Evolutionary conservation across 2,329 filamentous ascomycete species (phyloP).

Genomic region (Epichloe sibirici): DNA sequence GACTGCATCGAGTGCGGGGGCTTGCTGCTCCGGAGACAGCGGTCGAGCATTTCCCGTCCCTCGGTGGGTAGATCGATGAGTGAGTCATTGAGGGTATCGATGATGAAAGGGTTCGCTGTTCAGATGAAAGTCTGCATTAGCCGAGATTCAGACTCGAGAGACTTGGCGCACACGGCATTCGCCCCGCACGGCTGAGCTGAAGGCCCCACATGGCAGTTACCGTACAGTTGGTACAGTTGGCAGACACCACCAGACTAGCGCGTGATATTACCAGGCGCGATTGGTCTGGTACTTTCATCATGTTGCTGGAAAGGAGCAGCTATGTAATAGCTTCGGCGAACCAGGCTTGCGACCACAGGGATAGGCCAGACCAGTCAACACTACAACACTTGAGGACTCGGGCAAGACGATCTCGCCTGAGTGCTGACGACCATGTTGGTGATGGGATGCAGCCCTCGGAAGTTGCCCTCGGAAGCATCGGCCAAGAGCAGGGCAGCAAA

Average conservation of each 20-base stretch:
- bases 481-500: not conserved
- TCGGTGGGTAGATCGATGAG: slow-evolving; percentile 24
- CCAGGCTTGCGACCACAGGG: not conserved
- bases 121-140: not conserved
- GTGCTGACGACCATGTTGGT: not conserved
- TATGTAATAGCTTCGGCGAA: not conserved
- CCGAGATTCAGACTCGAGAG: slow-evolving; percentile 2
- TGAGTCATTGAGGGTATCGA: slow-evolving; percentile 27
- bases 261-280: not conserved
- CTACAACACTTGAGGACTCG: too few species aligned
- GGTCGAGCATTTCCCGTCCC: slow-evolving; percentile 23
- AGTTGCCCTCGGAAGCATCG: too few species aligned
- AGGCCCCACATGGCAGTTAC: not conserved
- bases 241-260: not conserved
- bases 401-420: too few species aligned
- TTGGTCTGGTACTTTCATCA: not conserved
- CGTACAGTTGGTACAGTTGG: not conserved
- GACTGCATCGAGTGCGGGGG: not conserved
- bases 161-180: not conserved
- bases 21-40: slow-evolving; percentile 11
- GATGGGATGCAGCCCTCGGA: not conserved
- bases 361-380: not conserved
- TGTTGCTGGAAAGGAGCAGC: not conserved
- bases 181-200: not conserved
- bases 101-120: slow-evolving; percentile 27